A percentile compares a stretch with the other conserved stretches of the same genome.
Evolutionary conservation across 306 rosid species (phyloP).

Genomic region (Cucumis hystrix): DNA sequence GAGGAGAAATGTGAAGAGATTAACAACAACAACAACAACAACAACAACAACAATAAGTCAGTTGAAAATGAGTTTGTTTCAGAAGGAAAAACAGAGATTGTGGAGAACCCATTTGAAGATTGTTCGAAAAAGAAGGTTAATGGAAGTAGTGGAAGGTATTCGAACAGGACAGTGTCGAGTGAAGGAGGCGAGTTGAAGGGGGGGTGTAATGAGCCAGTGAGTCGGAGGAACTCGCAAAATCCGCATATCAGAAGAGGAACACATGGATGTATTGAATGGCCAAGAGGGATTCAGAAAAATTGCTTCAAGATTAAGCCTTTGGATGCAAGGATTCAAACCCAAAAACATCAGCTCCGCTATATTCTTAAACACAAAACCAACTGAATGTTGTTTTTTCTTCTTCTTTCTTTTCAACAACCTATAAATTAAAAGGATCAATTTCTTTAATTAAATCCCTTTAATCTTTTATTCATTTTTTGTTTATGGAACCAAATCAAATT

Average conservation of each 20-base stretch:
- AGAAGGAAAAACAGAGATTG: neutral
- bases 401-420: neutral
- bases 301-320: slow-evolving; percentile 22
- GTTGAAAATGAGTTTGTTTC: slow-evolving; percentile 2
- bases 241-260: slow-evolving; percentile 60
- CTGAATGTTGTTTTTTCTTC: neutral
- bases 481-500: neutral
- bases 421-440: neutral
- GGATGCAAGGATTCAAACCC: slow-evolving; percentile 40
- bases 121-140: neutral
- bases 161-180: slow-evolving; percentile 7
- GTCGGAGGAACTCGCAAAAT: slow-evolving; percentile 18
- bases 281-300: slow-evolving; percentile 21
- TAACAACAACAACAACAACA: neutral
- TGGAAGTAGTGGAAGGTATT: neutral
- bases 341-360: slow-evolving; percentile 41
- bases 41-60: neutral
- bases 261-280: slow-evolving; percentile 58
- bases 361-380: slow-evolving; percentile 24
- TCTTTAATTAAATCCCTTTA: neutral
- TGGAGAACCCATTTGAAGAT: neutral
- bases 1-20: slow-evolving; percentile 13
- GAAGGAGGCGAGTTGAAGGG: slow-evolving; percentile 10
- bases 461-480: neutral
- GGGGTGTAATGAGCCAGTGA: slow-evolving; percentile 4